Evolutionary conservation across 805 yeast genomes (phyloP).

Genomic region (Diddensiella transvaalensis): DNA sequence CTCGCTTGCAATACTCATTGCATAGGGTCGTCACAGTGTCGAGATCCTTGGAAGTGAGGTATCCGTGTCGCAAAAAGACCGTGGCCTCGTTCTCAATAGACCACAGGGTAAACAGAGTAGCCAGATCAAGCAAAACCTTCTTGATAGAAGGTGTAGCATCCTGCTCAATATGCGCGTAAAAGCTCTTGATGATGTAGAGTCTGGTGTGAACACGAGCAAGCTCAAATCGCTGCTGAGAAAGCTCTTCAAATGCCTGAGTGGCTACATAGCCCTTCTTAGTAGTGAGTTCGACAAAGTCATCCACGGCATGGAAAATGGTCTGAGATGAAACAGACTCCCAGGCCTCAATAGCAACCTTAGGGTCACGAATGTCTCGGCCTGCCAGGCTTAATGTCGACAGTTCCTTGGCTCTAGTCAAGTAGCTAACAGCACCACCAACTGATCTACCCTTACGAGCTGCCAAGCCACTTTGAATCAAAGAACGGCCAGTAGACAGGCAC

Average conservation of each 20-base stretch:
- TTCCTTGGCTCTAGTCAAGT: slow-evolving; percentile 33
- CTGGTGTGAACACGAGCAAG: slow-evolving; percentile 40
- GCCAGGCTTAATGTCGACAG: slow-evolving; percentile 19
- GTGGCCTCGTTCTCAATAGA: slow-evolving; percentile 70
- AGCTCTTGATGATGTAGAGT: slow-evolving; percentile 35
- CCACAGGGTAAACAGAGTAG: slow-evolving; percentile 60
- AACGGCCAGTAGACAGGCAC: slow-evolving; percentile 79
- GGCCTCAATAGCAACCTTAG: slow-evolving; percentile 32
- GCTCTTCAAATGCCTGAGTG: slow-evolving; percentile 37
- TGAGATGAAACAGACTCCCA: slow-evolving; percentile 37
- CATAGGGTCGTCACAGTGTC: slow-evolving; percentile 42
- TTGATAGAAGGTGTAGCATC: slow-evolving; percentile 41
- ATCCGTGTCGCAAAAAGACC: slow-evolving; percentile 61
- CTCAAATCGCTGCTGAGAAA: slow-evolving; percentile 40
- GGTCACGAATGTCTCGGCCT: slow-evolving; percentile 27
- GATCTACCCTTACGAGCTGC: slow-evolving; percentile 40
- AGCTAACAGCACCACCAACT: slow-evolving; percentile 46
- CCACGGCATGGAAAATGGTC: slow-evolving; percentile 35
- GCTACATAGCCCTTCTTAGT: slow-evolving; percentile 25
- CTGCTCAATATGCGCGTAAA: slow-evolving; percentile 34
- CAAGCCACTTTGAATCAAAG: slow-evolving; percentile 53
- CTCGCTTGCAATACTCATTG: slow-evolving; percentile 43
- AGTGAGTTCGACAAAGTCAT: slow-evolving; percentile 25
- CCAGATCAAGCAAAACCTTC: slow-evolving; percentile 50
- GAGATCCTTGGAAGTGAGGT: slow-evolving; percentile 49